phyloP scores from a whole-genome alignment of 805 yeast species.

The Candida sonorensis region DNA sequence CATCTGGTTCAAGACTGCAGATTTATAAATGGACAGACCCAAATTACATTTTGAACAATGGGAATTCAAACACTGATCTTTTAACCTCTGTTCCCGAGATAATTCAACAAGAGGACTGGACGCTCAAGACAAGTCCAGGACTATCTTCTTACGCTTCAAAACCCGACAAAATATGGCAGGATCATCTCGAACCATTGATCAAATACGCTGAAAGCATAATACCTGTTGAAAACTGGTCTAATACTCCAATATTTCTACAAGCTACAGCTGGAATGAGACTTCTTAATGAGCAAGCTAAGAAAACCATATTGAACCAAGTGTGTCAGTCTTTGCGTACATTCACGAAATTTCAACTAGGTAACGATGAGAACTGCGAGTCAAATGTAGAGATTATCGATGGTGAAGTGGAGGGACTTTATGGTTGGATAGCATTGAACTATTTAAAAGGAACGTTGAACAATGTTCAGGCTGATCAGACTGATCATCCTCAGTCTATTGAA shows the following conservation, averaged over 20 bases:
- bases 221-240: conserved; percentile 50
- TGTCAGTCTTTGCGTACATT: conserved; percentile 51
- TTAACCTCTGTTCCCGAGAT: conserved; percentile 63
- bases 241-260: conserved; percentile 83
- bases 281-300: conserved; percentile 47
- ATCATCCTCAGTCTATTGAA: no score
- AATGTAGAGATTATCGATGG: conserved; percentile 90
- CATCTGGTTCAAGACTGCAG: conserved; percentile 87
- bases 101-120: conserved; percentile 61
- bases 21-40: conserved; percentile 75
- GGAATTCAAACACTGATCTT: conserved; percentile 26
- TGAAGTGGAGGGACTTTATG: conserved; percentile 88
- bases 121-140: conserved; percentile 73
- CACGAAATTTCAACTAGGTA: conserved; percentile 55
- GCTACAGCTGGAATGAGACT: conserved; percentile 98
- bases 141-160: conserved; percentile 59
- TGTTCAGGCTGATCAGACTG: no score
- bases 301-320: conserved; percentile 47
- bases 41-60: conserved; percentile 21
- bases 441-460: conserved; percentile 62
- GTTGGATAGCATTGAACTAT: conserved; percentile 92
- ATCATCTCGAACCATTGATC: conserved; percentile 62
- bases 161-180: conserved; percentile 54
- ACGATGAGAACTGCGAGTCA: conserved; percentile 50
- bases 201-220: conserved; percentile 63